Percentiles rank a stretch among this genome's conserved stretches.
Evolutionary conservation across 495 filamentous ascomycete genomes (phyloP).

Genomic region (Aspergillus wentii): DNA sequence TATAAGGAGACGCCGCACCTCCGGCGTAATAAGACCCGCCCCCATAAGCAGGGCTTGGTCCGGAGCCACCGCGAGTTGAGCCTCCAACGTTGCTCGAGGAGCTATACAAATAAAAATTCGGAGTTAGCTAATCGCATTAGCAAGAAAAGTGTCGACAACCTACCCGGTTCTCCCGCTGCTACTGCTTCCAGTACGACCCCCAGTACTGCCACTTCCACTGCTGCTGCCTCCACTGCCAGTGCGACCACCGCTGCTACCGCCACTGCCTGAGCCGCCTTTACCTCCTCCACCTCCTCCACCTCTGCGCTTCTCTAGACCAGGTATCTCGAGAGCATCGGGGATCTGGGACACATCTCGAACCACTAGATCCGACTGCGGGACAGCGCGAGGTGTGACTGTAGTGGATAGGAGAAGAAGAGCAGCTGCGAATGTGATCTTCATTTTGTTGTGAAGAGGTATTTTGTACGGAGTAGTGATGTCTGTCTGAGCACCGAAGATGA

Average conservation of each 20-base stretch:
- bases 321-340: constrained; percentile 5
- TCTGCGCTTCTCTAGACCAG: constrained; percentile 42
- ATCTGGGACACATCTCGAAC: constrained; percentile 14
- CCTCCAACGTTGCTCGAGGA: constrained; percentile 54
- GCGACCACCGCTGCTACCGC: constrained; percentile 20
- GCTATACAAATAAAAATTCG: constrained; percentile 5
- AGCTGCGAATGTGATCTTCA: constrained; percentile 15
- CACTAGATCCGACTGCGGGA: constrained; percentile 21
- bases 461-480: no score
- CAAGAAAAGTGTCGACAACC: not conserved
- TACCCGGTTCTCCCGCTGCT: constrained; percentile 15
- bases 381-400: constrained; percentile 20
- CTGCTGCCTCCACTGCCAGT: constrained; percentile 19
- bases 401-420: constrained; percentile 26
- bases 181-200: constrained; percentile 17
- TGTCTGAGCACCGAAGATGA: no score
- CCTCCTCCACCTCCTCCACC: constrained; percentile 35
- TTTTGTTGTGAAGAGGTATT: no score
- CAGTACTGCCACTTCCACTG: constrained; percentile 15
- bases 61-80: constrained; percentile 59
- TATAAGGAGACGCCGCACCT: constrained; percentile 66
- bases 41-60: constrained; percentile 54
- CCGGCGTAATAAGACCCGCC: constrained; percentile 74
- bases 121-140: not conserved
- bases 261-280: constrained; percentile 20